Evolutionary conservation across 345 rosid genomes (phyloP), one percentile per base, ranked within the genome.

Genomic region (Eucalyptus guilfoylei): DNA sequence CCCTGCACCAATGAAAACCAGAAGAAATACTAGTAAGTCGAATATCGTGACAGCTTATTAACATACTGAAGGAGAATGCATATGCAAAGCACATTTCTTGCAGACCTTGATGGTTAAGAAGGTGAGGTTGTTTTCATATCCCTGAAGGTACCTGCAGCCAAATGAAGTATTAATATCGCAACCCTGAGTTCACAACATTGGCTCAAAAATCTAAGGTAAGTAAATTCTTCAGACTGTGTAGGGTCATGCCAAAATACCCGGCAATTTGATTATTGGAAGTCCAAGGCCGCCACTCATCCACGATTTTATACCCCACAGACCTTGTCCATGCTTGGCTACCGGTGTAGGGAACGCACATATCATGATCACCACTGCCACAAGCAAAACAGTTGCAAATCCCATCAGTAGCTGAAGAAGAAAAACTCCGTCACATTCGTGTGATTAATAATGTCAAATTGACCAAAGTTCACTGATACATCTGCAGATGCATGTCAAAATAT

Each of bases 281-380:
- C 96, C 95, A 93, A 23, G 93, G 64, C 88, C 94, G 92, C 90
- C 88, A 86, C 67, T 64, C 40, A 34, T 86, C 88, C 13, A 64
- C 10, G 6, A 67, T 69, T 67, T 89, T 91, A 58, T 93, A 93
- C 9, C 94, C 95, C 32, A 95, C 86, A 5, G 95, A 91, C 76
- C 91, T 91, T 14, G 94, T 94, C 96, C 96, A 95, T 37, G 95
- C 96, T 86, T 93, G 88, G 55, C 88, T 91, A n/a, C 96, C 95
- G 4, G 95, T 95, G 90, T 58, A 94, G 7, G 96, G 96, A 62
- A 95, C 94, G 13, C 95, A 90, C 94, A 93, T 89, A 54, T 95
- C 96, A 88, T 94, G 96, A 88, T 95, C 94, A 50, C 94, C 94
- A 86, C 94, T 93, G 93, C 88, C 52, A 32, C 60, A 49, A 47